Evolutionary conservation across 225 moss, liverwort and hornwort species (phyloP).

Genomic region (Marchantia paleacea): DNA sequence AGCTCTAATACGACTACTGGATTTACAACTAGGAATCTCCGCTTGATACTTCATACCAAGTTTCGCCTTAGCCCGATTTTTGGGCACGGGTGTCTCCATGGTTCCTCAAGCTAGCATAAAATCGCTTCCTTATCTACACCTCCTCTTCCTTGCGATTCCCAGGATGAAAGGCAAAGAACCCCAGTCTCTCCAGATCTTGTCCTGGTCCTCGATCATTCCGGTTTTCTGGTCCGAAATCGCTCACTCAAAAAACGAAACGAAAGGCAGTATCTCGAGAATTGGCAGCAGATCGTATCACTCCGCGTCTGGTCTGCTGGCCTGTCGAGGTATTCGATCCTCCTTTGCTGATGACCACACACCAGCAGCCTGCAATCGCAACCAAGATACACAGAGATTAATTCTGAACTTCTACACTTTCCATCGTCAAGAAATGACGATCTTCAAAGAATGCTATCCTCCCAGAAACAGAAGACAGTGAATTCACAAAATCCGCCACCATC

Average conservation of each 20-base stretch:
- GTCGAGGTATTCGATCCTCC: background rate
- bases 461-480: background rate
- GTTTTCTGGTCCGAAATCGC: too few species aligned
- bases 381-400: background rate
- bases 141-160: constrained; percentile 24
- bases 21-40: constrained; percentile 38
- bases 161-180: constrained; percentile 22
- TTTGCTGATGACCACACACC: background rate
- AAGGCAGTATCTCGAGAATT: too few species aligned
- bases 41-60: constrained; percentile 42
- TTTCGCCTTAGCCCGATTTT: constrained; percentile 21
- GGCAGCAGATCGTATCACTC: background rate
- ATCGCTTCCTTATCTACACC: constrained; percentile 16
- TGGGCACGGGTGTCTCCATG: constrained; percentile 27
- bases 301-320: constrained; percentile 4
- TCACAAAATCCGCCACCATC: background rate
- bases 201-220: background rate
- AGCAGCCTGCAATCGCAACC: background rate
- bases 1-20: constrained; percentile 35
- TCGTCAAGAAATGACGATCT: constrained; percentile 8
- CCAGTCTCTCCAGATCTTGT: constrained; percentile 30
- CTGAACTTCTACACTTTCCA: background rate
- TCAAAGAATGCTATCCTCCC: background rate
- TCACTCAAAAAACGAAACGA: too few species aligned
- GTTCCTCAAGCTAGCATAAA: background rate